These are phyloP conservation scores for Bisporella sp. DNA, from an alignment of 2,329 filamentous ascomycete species.

Conservation along the genomic window DNA sequence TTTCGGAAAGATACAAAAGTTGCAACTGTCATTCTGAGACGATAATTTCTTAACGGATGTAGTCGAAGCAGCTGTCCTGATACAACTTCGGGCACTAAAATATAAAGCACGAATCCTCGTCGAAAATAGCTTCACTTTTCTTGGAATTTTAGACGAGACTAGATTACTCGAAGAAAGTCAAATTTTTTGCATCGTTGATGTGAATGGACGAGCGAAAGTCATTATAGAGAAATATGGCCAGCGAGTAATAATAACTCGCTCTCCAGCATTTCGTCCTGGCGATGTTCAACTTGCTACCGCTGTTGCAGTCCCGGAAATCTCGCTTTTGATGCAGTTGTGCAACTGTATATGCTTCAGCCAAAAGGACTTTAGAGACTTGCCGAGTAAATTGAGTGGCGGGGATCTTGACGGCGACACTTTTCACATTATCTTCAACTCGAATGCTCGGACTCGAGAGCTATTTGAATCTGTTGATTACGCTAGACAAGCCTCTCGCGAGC, in stretches of 20 bases:
- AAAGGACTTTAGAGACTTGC: conserved; percentile 63
- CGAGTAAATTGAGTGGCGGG: conserved; percentile 72
- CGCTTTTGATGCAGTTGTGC: conserved; percentile 52
- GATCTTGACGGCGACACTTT: conserved; percentile 82
- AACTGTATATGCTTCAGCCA: conserved; percentile 79
- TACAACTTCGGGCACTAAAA: conserved; percentile 67
- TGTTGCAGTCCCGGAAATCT: conserved; percentile 50
- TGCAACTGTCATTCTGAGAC: conserved; percentile 57
- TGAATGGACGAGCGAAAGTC: conserved; percentile 13
- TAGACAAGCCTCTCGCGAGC: conserved; percentile 44
- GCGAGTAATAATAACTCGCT: conserved; percentile 57
- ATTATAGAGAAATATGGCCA: conserved; percentile 8
- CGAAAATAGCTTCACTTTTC: conserved; percentile 63
- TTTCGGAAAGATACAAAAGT: conserved; percentile 48
- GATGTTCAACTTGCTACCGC: conserved; percentile 65
- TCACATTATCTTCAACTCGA: conserved; percentile 67
- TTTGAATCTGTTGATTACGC: conserved; percentile 65
- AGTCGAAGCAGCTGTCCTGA: conserved; percentile 64
- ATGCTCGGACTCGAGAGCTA: conserved; percentile 35
- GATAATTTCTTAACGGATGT: conserved; percentile 65
- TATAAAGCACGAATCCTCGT: conserved; percentile 75
- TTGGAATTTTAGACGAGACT: conserved; percentile 80
- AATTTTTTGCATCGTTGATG: conserved; percentile 54
- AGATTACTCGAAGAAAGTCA: conserved; percentile 58
- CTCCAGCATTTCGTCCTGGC: conserved; percentile 74